Conservation (phyloP, 2,329 filamentous ascomycete genomes). For the Fusarium brachygibbosum region DNA sequence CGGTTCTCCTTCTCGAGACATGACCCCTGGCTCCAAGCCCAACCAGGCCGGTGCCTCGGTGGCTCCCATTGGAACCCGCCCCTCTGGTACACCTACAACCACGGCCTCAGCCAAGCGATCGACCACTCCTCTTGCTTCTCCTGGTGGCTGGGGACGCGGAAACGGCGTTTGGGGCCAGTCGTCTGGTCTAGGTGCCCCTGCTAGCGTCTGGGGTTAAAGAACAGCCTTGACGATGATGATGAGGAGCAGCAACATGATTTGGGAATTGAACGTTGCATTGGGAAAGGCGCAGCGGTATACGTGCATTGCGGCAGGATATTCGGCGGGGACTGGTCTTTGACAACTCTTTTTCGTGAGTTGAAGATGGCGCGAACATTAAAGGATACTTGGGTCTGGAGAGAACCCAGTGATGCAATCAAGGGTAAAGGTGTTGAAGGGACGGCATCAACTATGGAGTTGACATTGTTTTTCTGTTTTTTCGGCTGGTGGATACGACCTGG, state of each 20-base stretch:
- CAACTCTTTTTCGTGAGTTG: conserved; percentile 21
- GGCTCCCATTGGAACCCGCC: conserved; percentile 93
- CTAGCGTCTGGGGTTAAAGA: conserved; percentile 89
- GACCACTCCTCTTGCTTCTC: conserved; percentile 92
- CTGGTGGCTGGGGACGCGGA: conserved; percentile 83
- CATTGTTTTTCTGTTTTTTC: conserved; percentile 42
- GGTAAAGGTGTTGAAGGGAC: conserved; percentile 41
- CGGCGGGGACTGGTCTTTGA: conserved; percentile 23
- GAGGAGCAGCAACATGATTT: conserved; percentile 18
- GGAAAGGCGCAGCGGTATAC: conserved; percentile 48
- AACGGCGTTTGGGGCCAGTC: conserved; percentile 89
- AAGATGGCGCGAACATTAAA: conserved; percentile 26
- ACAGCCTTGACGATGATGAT: conserved; percentile 1
- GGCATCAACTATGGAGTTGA: conserved; percentile 50
- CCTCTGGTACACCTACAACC: conserved; percentile 69
- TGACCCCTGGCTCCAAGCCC: conserved; percentile 66
- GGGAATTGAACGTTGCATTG: conserved; percentile 46
- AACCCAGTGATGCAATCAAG: conserved; percentile 38
- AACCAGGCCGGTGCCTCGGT: conserved; percentile 74
- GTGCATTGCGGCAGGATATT: conserved; percentile 43
- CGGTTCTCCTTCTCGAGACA: conserved; percentile 80
- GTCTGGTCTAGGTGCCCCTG: conserved; percentile 85
- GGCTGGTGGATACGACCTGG: conserved; percentile 41
- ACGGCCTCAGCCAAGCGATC: conserved; percentile 77
- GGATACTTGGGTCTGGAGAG: conserved; percentile 40